phyloP scores from a whole-genome alignment of 2,329 filamentous ascomycete genomes.

The Trichoderma atroviride region DNA sequence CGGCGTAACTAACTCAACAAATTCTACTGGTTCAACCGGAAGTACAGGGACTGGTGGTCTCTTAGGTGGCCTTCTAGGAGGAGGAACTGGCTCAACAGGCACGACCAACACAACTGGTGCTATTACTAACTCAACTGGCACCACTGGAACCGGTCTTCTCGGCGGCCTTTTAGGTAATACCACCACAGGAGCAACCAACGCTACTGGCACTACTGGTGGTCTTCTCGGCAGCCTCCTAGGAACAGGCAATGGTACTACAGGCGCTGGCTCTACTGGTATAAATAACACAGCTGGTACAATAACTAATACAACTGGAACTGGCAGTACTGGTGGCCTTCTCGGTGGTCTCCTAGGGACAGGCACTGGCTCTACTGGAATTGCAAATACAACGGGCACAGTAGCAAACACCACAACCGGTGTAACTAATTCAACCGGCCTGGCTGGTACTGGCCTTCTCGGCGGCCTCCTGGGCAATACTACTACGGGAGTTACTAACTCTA shows the following conservation, averaged over 20 bases:
- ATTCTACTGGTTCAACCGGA: too few species aligned
- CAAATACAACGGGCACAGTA: background rate
- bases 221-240: background rate
- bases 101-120: background rate
- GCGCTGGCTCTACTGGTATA: background rate
- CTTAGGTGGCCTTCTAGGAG: background rate
- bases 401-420: background rate
- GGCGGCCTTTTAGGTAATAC: background rate
- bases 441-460: background rate
- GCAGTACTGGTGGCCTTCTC: background rate
- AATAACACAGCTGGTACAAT: background rate
- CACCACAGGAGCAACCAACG: background rate
- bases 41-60: background rate
- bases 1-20: too few species aligned
- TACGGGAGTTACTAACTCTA: too few species aligned
- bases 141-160: background rate
- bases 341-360: background rate
- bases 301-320: conserved; percentile 4
- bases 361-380: background rate
- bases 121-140: background rate
- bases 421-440: background rate
- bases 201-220: background rate
- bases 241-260: background rate
- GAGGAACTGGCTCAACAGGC: background rate
- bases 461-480: background rate